Evolutionary conservation across 805 yeast species (phyloP), one percentile per base, ranked within the genome.

Genomic region (Kluyveromyces wickerhamii): DNA sequence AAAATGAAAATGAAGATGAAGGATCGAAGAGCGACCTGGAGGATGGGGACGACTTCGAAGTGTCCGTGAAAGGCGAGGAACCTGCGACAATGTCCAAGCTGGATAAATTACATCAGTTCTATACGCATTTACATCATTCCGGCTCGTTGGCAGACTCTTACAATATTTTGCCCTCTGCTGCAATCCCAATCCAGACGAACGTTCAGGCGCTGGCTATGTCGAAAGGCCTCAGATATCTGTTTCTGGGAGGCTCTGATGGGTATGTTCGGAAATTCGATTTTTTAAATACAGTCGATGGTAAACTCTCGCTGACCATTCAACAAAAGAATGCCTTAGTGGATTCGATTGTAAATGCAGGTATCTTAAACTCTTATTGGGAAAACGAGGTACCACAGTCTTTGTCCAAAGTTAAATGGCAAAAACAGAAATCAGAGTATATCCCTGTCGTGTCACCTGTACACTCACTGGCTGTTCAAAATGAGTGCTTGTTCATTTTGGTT

Each of bases 211-310:
- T 89, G 22, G 79, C 88, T 2, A 63, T 86, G 29, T 73, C 94
- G 1, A 74, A 72, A 47, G 94, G 94, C 5, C 79, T 87, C 27
- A 79, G 78, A 51, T 88, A 87, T 80, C 65, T 92, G 25, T 80
- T 88, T 48, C 79, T 95, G 1, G 98, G 98, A 14, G 97, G 97
- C 7, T 89, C 82, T 44, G 98, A 92, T 57, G 98, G 98, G 4
- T 84, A 77, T 48, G 82, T 92, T 21, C 66, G 98, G 31, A 87
- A 83, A 52, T 92, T 80, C 60, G 95, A 92, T 59, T 79, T 92
- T 42, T 69, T 78, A 25, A 80, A 79, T 21, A 81, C 96, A 1
- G 71, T 92, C 16, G 88, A 83, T 49, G 96, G 96, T 12, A 82
- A 81, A 45, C 66, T 80, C 5, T 89, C 92, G 4, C 64, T 92